These are phyloP conservation scores for Torulaspora franciscae DNA, from an alignment of 805 yeast species.

Conservation along the genomic window DNA sequence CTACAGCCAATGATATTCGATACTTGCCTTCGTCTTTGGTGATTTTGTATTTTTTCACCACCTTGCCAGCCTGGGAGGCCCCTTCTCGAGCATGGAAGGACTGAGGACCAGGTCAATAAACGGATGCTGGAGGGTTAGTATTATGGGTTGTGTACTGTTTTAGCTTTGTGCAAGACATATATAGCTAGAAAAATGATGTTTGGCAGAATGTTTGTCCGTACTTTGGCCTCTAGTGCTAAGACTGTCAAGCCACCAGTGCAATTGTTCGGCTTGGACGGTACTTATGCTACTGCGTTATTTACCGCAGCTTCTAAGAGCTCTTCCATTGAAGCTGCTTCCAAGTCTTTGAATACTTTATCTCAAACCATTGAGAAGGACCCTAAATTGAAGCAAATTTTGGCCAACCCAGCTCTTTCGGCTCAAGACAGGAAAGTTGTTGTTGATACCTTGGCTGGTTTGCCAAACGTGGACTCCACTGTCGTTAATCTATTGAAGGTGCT, in stretches of 20 bases:
- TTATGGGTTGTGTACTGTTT: not conserved
- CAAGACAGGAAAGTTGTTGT: conserved; percentile 71
- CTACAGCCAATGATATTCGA: not conserved
- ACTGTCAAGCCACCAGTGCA: conserved; percentile 80
- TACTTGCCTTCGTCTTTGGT: not conserved
- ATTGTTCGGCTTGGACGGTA: conserved; percentile 92
- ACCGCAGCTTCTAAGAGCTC: conserved; percentile 84
- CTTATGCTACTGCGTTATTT: conserved; percentile 93
- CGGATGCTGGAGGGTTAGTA: not conserved
- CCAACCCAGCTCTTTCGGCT: conserved; percentile 78
- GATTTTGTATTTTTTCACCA: not conserved
- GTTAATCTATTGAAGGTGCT: conserved; percentile 76
- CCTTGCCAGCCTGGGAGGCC: not conserved
- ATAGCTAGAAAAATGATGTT: conserved; percentile 39
- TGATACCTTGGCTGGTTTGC: conserved; percentile 46
- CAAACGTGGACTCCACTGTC: conserved; percentile 61
- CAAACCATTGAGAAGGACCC: conserved; percentile 54
- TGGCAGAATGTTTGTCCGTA: conserved; percentile 62
- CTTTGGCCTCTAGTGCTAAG: conserved; percentile 59
- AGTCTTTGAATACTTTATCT: conserved; percentile 56
- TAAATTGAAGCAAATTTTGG: conserved; percentile 55
- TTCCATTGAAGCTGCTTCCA: conserved; percentile 62
- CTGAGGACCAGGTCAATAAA: not conserved
- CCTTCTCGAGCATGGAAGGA: conserved; percentile 3
- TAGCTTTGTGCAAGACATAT: not conserved